A percentile compares a stretch with the other conserved stretches of the same genome.
phyloP scores from a whole-genome alignment of 169 alveolate species.

The Cyclospora cayetanensis region DNA sequence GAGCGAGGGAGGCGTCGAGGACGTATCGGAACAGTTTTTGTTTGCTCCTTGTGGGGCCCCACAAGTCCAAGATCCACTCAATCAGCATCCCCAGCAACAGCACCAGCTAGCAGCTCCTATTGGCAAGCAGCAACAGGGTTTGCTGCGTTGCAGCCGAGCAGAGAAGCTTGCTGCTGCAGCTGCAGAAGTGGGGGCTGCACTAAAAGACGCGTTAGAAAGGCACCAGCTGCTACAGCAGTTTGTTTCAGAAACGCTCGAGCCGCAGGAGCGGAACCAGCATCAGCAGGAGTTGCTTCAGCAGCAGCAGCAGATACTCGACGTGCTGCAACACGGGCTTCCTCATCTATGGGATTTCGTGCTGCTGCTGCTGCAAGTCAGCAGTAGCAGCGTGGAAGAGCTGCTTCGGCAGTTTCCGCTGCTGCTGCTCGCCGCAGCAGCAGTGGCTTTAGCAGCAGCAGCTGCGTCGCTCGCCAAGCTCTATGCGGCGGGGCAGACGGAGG shows the following conservation, averaged over 20 bases:
- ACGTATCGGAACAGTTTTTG: background rate
- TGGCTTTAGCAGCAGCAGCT: slow-evolving; percentile 35
- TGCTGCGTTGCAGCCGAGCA: slow-evolving; percentile 21
- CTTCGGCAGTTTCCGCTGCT: slow-evolving; percentile 31
- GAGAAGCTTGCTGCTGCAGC: slow-evolving; percentile 39
- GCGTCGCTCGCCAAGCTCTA: background rate
- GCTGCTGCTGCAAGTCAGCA: slow-evolving; percentile 48
- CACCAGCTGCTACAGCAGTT: background rate
- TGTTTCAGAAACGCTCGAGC: background rate
- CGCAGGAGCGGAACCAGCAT: slow-evolving; percentile 10
- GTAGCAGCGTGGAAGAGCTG: slow-evolving; percentile 35
- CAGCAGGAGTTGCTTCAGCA: background rate
- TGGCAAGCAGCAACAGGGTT: slow-evolving; percentile 12
- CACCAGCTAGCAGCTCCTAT: background rate
- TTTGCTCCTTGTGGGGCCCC: background rate
- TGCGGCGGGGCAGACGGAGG: slow-evolving; percentile 8
- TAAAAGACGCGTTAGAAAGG: background rate
- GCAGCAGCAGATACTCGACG: slow-evolving; percentile 8
- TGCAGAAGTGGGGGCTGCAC: background rate
- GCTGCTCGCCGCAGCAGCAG: slow-evolving; percentile 23
- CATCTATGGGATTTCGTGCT: background rate
- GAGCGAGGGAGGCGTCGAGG: background rate
- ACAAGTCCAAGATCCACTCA: background rate
- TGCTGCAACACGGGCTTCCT: slow-evolving; percentile 1
- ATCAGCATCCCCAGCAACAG: background rate